These are phyloP conservation scores for Globisporangium apiculatum DNA, from an alignment of 352 stramenopile species.

Conservation along the genomic window DNA sequence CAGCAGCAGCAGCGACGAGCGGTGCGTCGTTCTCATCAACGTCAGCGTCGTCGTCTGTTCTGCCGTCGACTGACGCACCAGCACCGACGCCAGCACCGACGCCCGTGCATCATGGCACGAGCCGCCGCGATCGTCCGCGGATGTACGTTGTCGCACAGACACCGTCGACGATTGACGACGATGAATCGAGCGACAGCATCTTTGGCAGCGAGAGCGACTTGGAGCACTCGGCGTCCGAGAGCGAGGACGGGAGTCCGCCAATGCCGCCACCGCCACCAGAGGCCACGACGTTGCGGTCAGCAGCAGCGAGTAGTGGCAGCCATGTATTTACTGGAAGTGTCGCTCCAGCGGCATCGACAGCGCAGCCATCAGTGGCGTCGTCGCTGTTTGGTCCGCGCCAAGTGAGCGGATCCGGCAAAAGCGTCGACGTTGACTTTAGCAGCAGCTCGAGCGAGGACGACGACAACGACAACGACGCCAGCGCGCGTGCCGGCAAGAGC, in stretches of 20 bases:
- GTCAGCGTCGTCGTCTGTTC: not conserved
- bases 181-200: conserved; percentile 79
- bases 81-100: conserved; percentile 1
- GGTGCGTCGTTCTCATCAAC: conserved; percentile 3
- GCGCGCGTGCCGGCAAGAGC: not conserved
- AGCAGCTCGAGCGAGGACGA: conserved; percentile 19
- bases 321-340: no score
- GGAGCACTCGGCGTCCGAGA: conserved; percentile 31
- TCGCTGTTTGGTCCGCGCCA: conserved; percentile 18
- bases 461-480: conserved; percentile 23
- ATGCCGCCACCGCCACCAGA: conserved; percentile 27
- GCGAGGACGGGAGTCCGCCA: conserved; percentile 31
- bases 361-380: not conserved
- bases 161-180: conserved; percentile 56
- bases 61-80: not conserved
- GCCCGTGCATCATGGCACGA: not conserved
- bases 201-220: conserved; percentile 75
- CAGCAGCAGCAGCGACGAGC: not conserved
- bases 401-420: conserved; percentile 26
- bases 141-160: conserved; percentile 72
- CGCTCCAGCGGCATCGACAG: not conserved
- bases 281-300: conserved; percentile 12
- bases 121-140: conserved; percentile 47
- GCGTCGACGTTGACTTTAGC: conserved; percentile 46
- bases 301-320: conserved; percentile 10